Base-by-base conservation (phyloP, 192 early-diverging fungal species). In the Linnemannia elongata region DNA sequence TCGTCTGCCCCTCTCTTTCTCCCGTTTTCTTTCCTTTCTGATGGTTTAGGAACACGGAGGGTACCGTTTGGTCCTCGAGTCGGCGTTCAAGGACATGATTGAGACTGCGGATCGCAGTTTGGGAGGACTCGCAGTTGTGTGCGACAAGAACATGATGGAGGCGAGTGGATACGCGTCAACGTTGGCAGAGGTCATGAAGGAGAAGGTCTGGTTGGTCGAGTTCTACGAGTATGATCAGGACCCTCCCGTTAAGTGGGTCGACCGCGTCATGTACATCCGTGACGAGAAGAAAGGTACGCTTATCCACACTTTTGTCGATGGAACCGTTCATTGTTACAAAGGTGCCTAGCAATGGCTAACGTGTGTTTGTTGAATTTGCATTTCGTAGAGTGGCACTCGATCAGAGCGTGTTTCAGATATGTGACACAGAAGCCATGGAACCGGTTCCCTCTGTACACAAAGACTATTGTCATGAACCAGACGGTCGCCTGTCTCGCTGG, bases 341-440 rank as follows among this genome's bases (percentile, higher is more conserved):
- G 10, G 4, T 66, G 60, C 27, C 0, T 27, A 30, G 8, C 47
- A 70, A 39, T 36, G 30, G 39, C 35, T n/a, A 42, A 44, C 33
- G 10, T 6, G 22, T 9, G 17, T 86, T 36, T 24, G 24, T 6
- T 27, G 6, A 39, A 30, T 9, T 69, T 5, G 27, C 18, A 10
- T 70, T 38, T 55, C 41, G 36, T 78, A 94, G 92, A 88, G 42
- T 97, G 96, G 96, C 95, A 96, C 80, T 87, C 95, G 5, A 96
- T 97, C 57, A 89, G 96, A 41, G 96, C 96, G n/a, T 96, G 96
- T 85, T 97, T 97, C 88, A 89, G 96, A 74, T 97, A 96, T 84
- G 93, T 97, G 13, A 97, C 96, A 2, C 96, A 97, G 80, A 96
- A 95, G 88, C 96, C 96, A 18, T 97, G 96, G 96, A 95, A 93